Conservation (phyloP, 2,329 filamentous ascomycete species). For the Fusarium nygamai region DNA sequence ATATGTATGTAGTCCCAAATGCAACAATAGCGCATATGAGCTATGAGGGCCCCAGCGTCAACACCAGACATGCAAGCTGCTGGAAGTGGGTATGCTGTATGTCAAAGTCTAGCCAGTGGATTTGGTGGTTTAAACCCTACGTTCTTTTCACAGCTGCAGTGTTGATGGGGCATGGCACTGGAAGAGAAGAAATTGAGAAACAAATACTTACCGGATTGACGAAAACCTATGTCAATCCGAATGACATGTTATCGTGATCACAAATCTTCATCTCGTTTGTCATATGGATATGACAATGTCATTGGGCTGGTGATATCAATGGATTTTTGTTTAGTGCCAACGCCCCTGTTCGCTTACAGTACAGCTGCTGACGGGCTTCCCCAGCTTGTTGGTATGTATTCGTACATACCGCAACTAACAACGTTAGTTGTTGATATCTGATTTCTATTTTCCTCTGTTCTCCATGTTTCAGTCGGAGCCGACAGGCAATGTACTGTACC, state of each 20-base stretch:
- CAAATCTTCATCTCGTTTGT: not conserved
- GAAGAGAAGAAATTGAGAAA: not conserved
- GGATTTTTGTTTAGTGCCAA: conserved; percentile 2
- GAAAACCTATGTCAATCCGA: not conserved
- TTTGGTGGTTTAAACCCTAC: conserved; percentile 5
- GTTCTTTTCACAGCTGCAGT: not conserved
- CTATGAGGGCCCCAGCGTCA: conserved; percentile 24
- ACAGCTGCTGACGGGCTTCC: not conserved
- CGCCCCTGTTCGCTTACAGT: not conserved
- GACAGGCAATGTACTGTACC: conserved; percentile 14
- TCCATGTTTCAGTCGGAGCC: conserved; percentile 27
- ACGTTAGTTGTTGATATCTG: not conserved
- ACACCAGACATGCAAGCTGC: conserved; percentile 34
- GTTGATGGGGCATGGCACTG: not conserved
- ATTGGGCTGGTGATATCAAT: conserved; percentile 2
- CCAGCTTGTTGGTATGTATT: not conserved
- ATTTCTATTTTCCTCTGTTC: not conserved
- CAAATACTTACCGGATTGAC: not conserved
- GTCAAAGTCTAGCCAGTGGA: conserved; percentile 1
- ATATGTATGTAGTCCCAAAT: conserved; percentile 15
- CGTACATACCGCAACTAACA: not conserved
- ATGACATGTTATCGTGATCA: not conserved
- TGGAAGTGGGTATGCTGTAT: conserved; percentile 26
- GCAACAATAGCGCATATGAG: conserved; percentile 12
- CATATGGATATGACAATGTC: not conserved